Base-by-base conservation (phyloP, 148 eudicot genomes). In the Cornus suecica region DNA sequence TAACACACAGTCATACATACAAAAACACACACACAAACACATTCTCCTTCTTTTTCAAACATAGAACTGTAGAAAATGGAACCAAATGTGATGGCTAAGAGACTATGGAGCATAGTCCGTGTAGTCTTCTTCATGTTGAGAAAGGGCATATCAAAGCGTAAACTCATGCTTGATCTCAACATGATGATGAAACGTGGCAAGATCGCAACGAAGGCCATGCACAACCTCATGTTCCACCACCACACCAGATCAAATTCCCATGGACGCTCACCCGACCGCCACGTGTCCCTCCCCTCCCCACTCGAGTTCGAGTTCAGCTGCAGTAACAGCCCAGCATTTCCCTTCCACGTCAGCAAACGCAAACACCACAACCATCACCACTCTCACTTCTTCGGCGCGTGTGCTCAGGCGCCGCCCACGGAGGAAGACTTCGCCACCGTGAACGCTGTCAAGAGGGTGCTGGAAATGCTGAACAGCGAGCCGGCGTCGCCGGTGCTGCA, bases 301-400 rank as follows among this genome's bases (percentile, higher is more conserved):
- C 61, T 30, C 0, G 94, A 92, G 48, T 92, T 89, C 84, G 97
- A 90, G 86, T 92, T 94, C 86, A 94, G 97, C 78, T 94, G 98
- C 82, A 88, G 87, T 30, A 80, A 81, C 80, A 90, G 87, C 63
- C 98, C 98, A 0, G 69, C 78, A 10, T 77, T 83, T 66, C 82
- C 87, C 32, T 74, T 72, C 76, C 82, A 77, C 88, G 68, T 76
- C 79, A 71, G 7, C 65, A 77, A 76, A 41, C 85, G 80, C 74
- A 75, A 66, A 30, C 72, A 71, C 27, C 76, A 63, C 26, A 14
- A 20, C 48, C 34, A 23, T 16, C 28, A 32, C 23, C 23, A 30
- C 37, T 71, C 76, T 10, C 67, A 65, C 51, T 32, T 58, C 54
- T 68, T 71, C 66, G n/a, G n/a, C n/a, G 32, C 76, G 2, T 71